A percentile compares a stretch with the other conserved stretches of the same genome.
These are phyloP conservation scores for Saccharomycopsis fodiens DNA, from an alignment of 805 yeast species.

Conservation along the genomic window DNA sequence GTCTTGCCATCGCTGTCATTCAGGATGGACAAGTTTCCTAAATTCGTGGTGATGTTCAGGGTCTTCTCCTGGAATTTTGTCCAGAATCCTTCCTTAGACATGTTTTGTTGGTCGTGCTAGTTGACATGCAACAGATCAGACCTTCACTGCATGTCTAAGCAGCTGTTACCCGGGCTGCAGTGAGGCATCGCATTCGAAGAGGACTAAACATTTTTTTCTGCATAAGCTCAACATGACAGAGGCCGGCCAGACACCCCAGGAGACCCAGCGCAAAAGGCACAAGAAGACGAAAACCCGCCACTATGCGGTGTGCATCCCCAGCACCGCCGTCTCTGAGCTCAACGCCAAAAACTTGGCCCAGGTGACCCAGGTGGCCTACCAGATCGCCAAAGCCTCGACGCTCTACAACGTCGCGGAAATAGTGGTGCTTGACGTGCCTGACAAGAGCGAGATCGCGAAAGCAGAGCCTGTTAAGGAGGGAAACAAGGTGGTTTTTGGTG, in stretches of 20 bases:
- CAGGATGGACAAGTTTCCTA: conserved; percentile 7
- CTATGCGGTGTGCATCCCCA: conserved; percentile 66
- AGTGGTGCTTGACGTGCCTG: conserved; percentile 52
- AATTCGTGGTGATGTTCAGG: conserved; percentile 7
- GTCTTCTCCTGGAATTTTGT: conserved; percentile 16
- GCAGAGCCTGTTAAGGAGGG: conserved; percentile 15
- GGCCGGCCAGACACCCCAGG: no score
- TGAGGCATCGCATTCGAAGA: no score
- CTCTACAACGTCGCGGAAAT: conserved; percentile 67
- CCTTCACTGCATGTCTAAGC: not conserved
- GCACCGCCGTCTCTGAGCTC: conserved; percentile 45
- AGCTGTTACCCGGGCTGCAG: not conserved
- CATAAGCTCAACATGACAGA: no score
- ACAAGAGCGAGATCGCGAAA: conserved; percentile 6
- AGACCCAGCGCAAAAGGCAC: conserved; percentile 15
- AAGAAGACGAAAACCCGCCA: conserved; percentile 24
- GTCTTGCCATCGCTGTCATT: conserved; percentile 20
- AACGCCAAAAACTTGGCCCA: conserved; percentile 65
- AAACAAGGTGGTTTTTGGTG: conserved; percentile 18
- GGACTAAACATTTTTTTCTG: no score
- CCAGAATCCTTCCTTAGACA: conserved; percentile 15
- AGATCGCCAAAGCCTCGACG: conserved; percentile 69
- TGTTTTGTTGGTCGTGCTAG: not conserved
- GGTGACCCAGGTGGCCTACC: conserved; percentile 65
- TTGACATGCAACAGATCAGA: not conserved